Evolutionary conservation across 228 moss, liverwort and hornwort species (phyloP).

Genomic region (Sphagnum fallax): DNA sequence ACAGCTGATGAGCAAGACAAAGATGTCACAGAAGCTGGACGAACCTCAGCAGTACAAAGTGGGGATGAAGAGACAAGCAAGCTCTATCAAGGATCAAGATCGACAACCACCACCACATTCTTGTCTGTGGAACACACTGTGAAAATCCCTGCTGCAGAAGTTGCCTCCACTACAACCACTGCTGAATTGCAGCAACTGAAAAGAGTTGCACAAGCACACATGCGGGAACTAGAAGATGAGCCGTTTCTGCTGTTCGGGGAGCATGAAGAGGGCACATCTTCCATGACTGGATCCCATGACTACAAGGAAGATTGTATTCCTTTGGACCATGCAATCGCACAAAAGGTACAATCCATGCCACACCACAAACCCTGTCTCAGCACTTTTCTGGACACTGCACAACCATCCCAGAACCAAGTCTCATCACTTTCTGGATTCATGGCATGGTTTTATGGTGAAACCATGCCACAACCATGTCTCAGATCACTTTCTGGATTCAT

Average conservation of each 20-base stretch:
- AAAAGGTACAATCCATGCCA: constrained; percentile 12
- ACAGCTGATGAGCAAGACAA: constrained; percentile 10
- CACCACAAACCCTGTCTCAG: too few relatives aligned
- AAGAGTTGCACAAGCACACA: constrained; percentile 5
- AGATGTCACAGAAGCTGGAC: not conserved
- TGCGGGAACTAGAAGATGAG: constrained; percentile 6
- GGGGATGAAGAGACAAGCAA: constrained; percentile 13
- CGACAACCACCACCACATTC: constrained; percentile 9
- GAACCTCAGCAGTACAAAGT: not conserved
- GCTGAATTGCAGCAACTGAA: not conserved
- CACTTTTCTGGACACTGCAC: too few relatives aligned
- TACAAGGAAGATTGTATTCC: constrained; percentile 11
- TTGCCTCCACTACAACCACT: constrained; percentile 9
- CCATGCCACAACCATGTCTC: too few relatives aligned
- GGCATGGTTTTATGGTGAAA: too few relatives aligned
- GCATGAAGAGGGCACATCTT: constrained; percentile 25
- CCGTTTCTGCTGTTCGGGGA: constrained; percentile 12
- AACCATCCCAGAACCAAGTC: too few relatives aligned
- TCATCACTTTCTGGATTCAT: too few relatives aligned
- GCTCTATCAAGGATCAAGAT: constrained; percentile 12
- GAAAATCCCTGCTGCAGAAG: constrained; percentile 10
- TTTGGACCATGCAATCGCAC: constrained; percentile 17
- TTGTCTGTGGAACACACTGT: constrained; percentile 12
- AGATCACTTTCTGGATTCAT: too few relatives aligned
- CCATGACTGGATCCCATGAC: constrained; percentile 24